Conservation (phyloP, 352 stramenopile species). For the Pilasporangium apinafurcum region DNA sequence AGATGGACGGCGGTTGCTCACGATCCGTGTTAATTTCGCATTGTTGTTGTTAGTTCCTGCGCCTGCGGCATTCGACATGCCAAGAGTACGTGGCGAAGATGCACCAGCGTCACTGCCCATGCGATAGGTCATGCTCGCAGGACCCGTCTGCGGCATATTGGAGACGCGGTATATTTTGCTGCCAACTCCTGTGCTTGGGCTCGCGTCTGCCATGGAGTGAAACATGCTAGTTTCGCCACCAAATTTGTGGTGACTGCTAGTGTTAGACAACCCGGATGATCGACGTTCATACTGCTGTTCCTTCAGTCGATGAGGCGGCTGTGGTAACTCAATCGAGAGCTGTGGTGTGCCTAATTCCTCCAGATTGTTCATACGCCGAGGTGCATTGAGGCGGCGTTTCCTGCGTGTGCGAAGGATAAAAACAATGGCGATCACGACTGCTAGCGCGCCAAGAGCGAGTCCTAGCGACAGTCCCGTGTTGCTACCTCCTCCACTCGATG, state of each 20-base stretch:
- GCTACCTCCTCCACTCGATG: background rate
- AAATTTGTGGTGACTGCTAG: conserved; percentile 8
- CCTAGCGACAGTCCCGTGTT: conserved; percentile 4
- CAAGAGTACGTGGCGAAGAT: no score
- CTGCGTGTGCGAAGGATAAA: conserved; percentile 9
- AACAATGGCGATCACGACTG: conserved; percentile 7
- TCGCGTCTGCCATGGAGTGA: conserved; percentile 1
- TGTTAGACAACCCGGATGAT: conserved; percentile 7
- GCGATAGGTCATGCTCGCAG: conserved; percentile 5
- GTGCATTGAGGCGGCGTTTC: conserved; percentile 1
- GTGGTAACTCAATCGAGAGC: conserved; percentile 12
- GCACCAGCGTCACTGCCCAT: conserved; percentile 1
- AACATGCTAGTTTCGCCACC: conserved; percentile 6
- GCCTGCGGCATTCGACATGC: background rate
- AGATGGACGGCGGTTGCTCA: background rate
- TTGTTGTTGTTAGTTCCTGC: conserved; percentile 5
- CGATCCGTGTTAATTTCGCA: background rate
- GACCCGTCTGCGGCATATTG: conserved; percentile 3
- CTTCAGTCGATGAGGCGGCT: background rate
- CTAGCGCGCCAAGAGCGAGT: conserved; percentile 2
- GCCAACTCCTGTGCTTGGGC: background rate
- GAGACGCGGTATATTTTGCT: conserved; percentile 2
- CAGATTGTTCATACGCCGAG: background rate
- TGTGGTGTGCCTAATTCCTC: conserved; percentile 13
- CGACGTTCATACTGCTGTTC: background rate